Evolutionary conservation across 2,329 filamentous ascomycete genomes (phyloP).

Genomic region (Chaetomium sp.): DNA sequence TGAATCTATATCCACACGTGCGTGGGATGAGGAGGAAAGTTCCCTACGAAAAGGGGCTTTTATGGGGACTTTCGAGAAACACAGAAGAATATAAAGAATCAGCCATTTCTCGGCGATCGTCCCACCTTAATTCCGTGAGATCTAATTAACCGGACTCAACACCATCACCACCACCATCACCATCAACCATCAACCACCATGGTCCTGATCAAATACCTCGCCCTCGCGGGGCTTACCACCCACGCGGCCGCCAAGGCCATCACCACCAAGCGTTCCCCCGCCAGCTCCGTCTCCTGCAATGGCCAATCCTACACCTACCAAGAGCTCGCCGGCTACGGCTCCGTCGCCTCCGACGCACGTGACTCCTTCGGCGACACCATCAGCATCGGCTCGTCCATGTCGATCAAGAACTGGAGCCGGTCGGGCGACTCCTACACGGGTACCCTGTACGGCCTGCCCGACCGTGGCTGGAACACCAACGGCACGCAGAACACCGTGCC

Average conservation of each 20-base stretch:
- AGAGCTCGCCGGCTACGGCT: conserved; percentile 60
- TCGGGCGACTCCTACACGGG: conserved; percentile 50
- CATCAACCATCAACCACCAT: neutral
- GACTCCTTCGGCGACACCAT: conserved; percentile 67
- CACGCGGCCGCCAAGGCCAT: neutral
- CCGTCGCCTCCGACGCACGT: conserved; percentile 47
- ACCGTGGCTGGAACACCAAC: conserved; percentile 68
- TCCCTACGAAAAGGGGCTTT: no score
- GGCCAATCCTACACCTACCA: conserved; percentile 59
- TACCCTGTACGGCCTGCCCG: conserved; percentile 56
- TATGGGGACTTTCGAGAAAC: no score
- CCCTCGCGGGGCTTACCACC: neutral
- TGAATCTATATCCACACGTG: no score
- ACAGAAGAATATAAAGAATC: no score
- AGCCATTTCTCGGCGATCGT: no score
- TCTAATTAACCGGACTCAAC: no score
- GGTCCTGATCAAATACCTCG: conserved; percentile 4
- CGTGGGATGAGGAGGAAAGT: no score
- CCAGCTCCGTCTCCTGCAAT: conserved; percentile 38
- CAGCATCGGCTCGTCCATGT: conserved; percentile 59
- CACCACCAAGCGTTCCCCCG: neutral
- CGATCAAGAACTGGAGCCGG: conserved; percentile 56
- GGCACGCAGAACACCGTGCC: conserved; percentile 63
- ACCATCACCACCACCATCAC: neutral
- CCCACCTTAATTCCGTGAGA: no score